Conservation (phyloP, 495 filamentous ascomycete genomes). For the Tuber magnatum region DNA sequence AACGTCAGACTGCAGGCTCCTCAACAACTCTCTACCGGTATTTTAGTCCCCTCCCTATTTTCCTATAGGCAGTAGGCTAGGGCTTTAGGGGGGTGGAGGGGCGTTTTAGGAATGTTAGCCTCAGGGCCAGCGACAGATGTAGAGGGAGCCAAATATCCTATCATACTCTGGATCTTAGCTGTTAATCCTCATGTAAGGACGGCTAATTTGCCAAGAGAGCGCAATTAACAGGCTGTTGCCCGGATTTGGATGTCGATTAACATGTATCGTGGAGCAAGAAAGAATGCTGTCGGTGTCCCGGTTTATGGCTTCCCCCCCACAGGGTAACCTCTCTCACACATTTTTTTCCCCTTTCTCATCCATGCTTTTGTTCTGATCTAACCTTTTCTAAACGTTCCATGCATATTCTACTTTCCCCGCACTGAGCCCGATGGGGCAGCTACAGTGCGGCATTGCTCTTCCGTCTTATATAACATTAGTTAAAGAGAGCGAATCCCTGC, state of each 20-base stretch:
- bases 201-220: not conserved
- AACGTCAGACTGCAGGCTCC: not conserved
- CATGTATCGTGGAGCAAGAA: not conserved
- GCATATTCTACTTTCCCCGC: constrained; percentile 1
- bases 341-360: not conserved
- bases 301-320: not conserved
- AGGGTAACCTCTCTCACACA: not conserved
- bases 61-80: not conserved
- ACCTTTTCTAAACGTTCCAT: not conserved
- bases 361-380: not conserved
- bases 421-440: not conserved
- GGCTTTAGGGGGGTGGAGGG: not conserved
- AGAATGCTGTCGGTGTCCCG: not conserved
- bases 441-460: constrained; percentile 2
- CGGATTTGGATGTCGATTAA: not conserved
- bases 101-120: not conserved
- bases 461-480: not conserved
- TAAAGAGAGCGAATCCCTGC: not conserved
- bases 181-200: not conserved
- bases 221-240: not conserved
- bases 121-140: not conserved
- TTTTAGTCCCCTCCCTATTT: not conserved
- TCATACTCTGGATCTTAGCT: not conserved
- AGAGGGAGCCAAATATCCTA: not conserved
- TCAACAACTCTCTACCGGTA: not conserved